Evolutionary conservation across 2,329 filamentous ascomycete genomes (phyloP).

Genomic region (Fusarium sp.): DNA sequence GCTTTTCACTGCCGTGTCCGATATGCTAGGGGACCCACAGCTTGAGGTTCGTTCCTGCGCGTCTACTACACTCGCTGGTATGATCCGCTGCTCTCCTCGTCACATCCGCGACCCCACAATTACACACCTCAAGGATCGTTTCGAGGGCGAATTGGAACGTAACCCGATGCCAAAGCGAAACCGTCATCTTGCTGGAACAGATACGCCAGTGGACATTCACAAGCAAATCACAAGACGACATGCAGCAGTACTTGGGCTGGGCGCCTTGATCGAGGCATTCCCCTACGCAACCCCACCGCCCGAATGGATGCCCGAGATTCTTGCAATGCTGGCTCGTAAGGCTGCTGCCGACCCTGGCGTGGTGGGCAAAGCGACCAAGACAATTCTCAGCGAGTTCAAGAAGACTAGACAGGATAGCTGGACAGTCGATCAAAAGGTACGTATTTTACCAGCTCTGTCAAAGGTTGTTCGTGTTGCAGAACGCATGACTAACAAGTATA

Average conservation of each 20-base stretch:
- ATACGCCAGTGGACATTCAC: constrained; percentile 79
- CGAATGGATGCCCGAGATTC: constrained; percentile 91
- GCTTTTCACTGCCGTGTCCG: constrained; percentile 92
- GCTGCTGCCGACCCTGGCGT: constrained; percentile 92
- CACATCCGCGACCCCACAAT: constrained; percentile 85
- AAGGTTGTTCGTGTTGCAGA: background rate
- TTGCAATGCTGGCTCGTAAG: constrained; percentile 86
- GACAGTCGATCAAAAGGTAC: constrained; percentile 97
- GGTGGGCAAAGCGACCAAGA: constrained; percentile 96
- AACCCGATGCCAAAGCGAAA: constrained; percentile 89
- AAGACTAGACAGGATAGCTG: constrained; percentile 99
- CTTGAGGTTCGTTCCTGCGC: constrained; percentile 95
- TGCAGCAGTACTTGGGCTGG: constrained; percentile 91
- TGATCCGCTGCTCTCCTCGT: constrained; percentile 95
- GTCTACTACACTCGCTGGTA: constrained; percentile 92
- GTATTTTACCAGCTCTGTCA: constrained; percentile 48
- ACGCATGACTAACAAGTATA: constrained; percentile 50
- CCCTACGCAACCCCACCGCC: constrained; percentile 96
- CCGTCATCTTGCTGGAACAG: constrained; percentile 72
- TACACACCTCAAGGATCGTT: constrained; percentile 80
- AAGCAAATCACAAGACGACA: constrained; percentile 87
- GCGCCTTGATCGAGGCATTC: constrained; percentile 93
- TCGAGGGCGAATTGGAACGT: constrained; percentile 81
- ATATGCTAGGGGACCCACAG: constrained; percentile 92
- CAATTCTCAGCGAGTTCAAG: constrained; percentile 96